A percentile compares a stretch with the other conserved stretches of the same genome.
Evolutionary conservation across 805 yeast genomes (phyloP).

Genomic region (Kazachstania kunashirensis): DNA sequence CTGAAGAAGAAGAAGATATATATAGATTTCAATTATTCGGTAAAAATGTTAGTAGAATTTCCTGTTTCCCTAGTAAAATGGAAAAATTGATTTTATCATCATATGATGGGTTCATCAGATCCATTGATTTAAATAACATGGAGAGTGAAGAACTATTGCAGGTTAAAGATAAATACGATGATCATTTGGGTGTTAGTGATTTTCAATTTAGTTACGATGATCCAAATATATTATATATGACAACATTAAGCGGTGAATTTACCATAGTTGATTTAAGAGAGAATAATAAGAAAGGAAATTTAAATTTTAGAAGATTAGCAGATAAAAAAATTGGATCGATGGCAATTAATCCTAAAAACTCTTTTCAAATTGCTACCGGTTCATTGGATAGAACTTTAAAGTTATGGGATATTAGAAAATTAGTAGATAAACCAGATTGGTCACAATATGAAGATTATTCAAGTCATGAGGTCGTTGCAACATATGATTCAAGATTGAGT

Average conservation of each 20-base stretch:
- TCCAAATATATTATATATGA: conserved; percentile 51
- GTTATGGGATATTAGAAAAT: conserved; percentile 75
- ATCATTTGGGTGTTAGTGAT: conserved; percentile 65
- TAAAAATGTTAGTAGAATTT: conserved; percentile 56
- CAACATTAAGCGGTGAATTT: conserved; percentile 76
- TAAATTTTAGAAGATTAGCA: conserved; percentile 49
- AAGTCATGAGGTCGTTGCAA: conserved; percentile 36
- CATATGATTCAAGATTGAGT: conserved; percentile 66
- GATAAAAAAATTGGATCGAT: conserved; percentile 93
- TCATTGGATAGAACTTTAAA: conserved; percentile 79
- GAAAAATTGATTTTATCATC: conserved; percentile 58
- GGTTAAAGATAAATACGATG: conserved; percentile 43
- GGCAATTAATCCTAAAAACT: conserved; percentile 58
- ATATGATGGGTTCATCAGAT: conserved; percentile 81
- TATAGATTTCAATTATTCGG: conserved; percentile 67
- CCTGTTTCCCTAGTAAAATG: conserved; percentile 41
- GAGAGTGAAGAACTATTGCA: conserved; percentile 54
- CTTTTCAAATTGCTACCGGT: conserved; percentile 70
- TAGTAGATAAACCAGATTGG: conserved; percentile 40
- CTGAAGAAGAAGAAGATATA: conserved; percentile 36
- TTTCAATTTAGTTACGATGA: conserved; percentile 43
- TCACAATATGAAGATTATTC: conserved; percentile 43
- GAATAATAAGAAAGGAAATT: conserved; percentile 13
- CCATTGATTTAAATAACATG: conserved; percentile 54
- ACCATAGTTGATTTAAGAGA: conserved; percentile 63